Conservation (phyloP, 2,329 filamentous ascomycete species). For the Trichothecium sympodiale region DNA sequence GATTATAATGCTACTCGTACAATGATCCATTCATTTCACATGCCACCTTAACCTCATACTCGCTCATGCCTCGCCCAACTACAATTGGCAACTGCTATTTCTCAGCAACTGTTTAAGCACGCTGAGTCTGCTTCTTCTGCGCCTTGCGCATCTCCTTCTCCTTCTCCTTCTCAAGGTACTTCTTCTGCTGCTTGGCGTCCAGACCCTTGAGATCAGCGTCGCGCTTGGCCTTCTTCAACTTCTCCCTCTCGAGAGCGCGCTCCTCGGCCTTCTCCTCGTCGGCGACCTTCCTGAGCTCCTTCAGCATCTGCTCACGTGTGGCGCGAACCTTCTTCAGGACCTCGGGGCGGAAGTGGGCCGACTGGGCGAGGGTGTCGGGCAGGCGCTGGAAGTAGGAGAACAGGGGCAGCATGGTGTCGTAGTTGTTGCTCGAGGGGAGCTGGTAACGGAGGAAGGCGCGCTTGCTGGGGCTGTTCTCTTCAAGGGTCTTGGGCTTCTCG, state of each 20-base stretch:
- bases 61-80: no score
- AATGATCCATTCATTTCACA: no score
- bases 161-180: conserved; percentile 70
- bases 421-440: conserved; percentile 52
- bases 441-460: conserved; percentile 72
- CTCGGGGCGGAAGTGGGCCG: conserved; percentile 80
- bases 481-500: conserved; percentile 74
- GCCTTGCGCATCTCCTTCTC: conserved; percentile 56
- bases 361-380: conserved; percentile 67
- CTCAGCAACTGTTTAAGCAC: conserved; percentile 24
- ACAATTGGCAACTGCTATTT: not conserved
- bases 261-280: conserved; percentile 78
- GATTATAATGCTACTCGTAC: no score
- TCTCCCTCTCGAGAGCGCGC: conserved; percentile 58
- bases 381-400: conserved; percentile 76
- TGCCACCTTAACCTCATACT: no score
- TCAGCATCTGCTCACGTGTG: conserved; percentile 69
- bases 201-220: conserved; percentile 69
- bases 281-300: conserved; percentile 66
- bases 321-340: conserved; percentile 73
- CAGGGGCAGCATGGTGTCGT: conserved; percentile 57
- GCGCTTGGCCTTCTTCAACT: conserved; percentile 78
- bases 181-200: conserved; percentile 75
- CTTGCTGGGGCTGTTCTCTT: conserved; percentile 78
- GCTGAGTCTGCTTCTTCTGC: conserved; percentile 42